Percentiles rank a stretch among this genome's conserved stretches.
These are phyloP conservation scores for Fomitopsis serialis DNA, from an alignment of 768 basidiomycete genomes.

Conservation along the genomic window DNA sequence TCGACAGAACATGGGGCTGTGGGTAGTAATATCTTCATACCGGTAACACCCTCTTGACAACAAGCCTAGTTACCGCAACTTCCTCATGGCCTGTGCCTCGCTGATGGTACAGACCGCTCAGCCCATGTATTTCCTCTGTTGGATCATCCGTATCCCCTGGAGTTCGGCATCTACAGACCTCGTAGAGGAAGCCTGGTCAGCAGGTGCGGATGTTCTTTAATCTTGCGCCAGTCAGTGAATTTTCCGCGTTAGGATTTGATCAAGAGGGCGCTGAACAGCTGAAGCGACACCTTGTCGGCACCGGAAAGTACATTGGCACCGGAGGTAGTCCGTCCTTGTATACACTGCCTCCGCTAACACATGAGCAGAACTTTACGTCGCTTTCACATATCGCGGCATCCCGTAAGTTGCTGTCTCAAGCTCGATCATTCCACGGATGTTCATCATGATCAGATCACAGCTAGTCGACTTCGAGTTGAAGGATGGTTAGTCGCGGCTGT, in stretches of 20 bases:
- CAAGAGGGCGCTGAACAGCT: slow-evolving; percentile 59
- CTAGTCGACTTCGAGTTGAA: slow-evolving; percentile 63
- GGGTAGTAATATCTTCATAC: slow-evolving; percentile 16
- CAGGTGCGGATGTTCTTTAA: slow-evolving; percentile 33
- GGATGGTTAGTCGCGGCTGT: slow-evolving; percentile 32
- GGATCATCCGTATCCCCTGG: slow-evolving; percentile 57
- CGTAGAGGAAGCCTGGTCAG: slow-evolving; percentile 80
- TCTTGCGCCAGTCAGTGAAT: neutral
- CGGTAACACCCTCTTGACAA: slow-evolving; percentile 1
- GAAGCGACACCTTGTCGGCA: slow-evolving; percentile 45
- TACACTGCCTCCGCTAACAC: neutral
- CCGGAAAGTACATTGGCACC: slow-evolving; percentile 77
- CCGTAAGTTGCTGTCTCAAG: slow-evolving; percentile 49
- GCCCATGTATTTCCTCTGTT: slow-evolving; percentile 55
- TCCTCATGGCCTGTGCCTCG: slow-evolving; percentile 69
- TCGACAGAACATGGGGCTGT: slow-evolving; percentile 65
- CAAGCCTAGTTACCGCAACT: slow-evolving; percentile 68
- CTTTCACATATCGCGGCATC: slow-evolving; percentile 73
- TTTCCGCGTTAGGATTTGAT: slow-evolving; percentile 55
- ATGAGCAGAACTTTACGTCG: slow-evolving; percentile 63
- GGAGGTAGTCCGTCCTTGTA: slow-evolving; percentile 40
- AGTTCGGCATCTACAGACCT: slow-evolving; percentile 69
- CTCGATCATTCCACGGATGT: neutral
- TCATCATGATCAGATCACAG: slow-evolving; percentile 35
- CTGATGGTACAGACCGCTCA: slow-evolving; percentile 64